A percentile compares a stretch with the other conserved stretches of the same genome.
Conservation (phyloP, 2,329 filamentous ascomycete species). For the Phaeoacremonium minimum region DNA sequence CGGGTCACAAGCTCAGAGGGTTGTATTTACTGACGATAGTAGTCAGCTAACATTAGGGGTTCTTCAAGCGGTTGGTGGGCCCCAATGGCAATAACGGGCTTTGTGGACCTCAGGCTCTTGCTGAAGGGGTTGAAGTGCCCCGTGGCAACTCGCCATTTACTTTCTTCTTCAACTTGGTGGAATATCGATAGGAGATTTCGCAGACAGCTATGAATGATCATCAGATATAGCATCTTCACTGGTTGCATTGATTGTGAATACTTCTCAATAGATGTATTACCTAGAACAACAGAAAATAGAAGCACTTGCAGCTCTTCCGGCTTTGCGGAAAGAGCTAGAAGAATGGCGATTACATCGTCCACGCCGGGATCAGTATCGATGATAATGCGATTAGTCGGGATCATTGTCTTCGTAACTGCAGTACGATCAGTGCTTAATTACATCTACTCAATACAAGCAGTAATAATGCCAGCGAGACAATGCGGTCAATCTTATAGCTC, state of each 20-base stretch:
- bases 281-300: conserved; percentile 86
- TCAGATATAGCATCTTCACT: conserved; percentile 1
- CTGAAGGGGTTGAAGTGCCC: conserved; percentile 69
- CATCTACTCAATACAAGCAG: too few species aligned
- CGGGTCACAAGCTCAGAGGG: too few species aligned
- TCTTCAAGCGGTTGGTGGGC: conserved; percentile 83
- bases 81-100: conserved; percentile 82
- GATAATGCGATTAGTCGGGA: conserved; percentile 73
- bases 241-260: conserved; percentile 24
- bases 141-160: conserved; percentile 71
- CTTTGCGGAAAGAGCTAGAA: conserved; percentile 78
- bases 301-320: conserved; percentile 82
- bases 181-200: conserved; percentile 88
- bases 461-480: too few species aligned
- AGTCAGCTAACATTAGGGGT: conserved; percentile 73
- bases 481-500: too few species aligned
- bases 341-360: conserved; percentile 85
- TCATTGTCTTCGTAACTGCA: too few species aligned
- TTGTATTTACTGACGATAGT: conserved; percentile 91
- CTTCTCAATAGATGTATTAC: conserved; percentile 86
- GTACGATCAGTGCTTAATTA: too few species aligned
- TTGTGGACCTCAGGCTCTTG: conserved; percentile 62
- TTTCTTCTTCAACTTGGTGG: conserved; percentile 85
- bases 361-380: conserved; percentile 96
- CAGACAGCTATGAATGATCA: conserved; percentile 57